phyloP scores from a whole-genome alignment of 2,329 filamentous ascomycete species.

The Xylaria sp. region DNA sequence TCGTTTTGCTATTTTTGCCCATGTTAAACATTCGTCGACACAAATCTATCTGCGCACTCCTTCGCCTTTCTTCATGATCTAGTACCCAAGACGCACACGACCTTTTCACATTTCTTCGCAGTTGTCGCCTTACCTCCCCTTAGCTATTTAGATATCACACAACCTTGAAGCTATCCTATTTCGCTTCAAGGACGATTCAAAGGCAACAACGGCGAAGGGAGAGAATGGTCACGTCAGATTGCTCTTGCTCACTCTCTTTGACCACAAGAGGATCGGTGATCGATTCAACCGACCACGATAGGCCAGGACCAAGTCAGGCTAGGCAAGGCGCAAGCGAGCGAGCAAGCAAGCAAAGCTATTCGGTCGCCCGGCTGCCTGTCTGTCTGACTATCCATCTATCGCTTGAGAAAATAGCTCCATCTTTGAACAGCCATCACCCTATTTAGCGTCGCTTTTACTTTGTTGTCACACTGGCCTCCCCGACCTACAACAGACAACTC shows the following conservation, averaged over 20 bases:
- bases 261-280: background rate
- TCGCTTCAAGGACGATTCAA: too few relatives aligned
- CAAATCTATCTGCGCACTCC: background rate
- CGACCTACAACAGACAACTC: background rate
- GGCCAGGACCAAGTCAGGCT: background rate
- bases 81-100: background rate
- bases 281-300: slow-evolving; percentile 2
- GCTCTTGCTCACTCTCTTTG: background rate
- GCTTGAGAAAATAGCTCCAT: background rate
- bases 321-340: background rate
- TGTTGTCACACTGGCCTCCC: background rate
- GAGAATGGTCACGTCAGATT: background rate
- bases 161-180: background rate
- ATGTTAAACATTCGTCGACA: too few relatives aligned
- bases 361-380: background rate
- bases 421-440: background rate
- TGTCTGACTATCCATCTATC: background rate
- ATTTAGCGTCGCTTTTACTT: background rate
- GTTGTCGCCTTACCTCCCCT: background rate
- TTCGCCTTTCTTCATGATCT: too few relatives aligned
- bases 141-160: background rate
- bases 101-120: background rate
- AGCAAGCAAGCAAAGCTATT: background rate
- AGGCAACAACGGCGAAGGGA: background rate
- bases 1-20: background rate